Evolutionary conservation across 179 eudicot genomes (phyloP).

Genomic region (Beta lomatogona): DNA sequence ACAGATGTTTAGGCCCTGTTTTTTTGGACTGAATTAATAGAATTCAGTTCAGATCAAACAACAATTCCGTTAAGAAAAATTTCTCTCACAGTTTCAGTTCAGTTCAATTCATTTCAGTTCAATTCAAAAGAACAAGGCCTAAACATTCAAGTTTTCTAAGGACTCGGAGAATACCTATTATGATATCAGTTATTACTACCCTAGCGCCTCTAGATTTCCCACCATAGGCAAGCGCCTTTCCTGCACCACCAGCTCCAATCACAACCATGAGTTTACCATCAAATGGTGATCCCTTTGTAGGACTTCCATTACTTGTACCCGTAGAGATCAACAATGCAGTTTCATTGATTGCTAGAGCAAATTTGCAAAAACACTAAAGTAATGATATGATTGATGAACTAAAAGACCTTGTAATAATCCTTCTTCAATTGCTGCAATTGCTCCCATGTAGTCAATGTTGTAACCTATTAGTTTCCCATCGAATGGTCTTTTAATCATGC

Average conservation of each 20-base stretch:
- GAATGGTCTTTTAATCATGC: slow-evolving; percentile 56
- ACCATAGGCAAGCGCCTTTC: slow-evolving; percentile 84
- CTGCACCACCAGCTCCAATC: slow-evolving; percentile 89
- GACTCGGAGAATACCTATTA: too few species aligned
- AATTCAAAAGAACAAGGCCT: too few species aligned
- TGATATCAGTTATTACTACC: slow-evolving; percentile 39
- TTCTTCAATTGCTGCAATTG: slow-evolving; percentile 81
- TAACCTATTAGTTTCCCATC: slow-evolving; percentile 84
- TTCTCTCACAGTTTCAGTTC: too few species aligned
- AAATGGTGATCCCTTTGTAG: slow-evolving; percentile 51
- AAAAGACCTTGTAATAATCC: slow-evolving; percentile 64
- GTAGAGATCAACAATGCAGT: not conserved
- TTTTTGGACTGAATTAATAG: too few species aligned
- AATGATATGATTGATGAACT: not conserved
- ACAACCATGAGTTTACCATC: slow-evolving; percentile 71
- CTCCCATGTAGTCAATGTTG: slow-evolving; percentile 89
- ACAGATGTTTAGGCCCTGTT: too few species aligned
- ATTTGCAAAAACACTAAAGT: too few species aligned
- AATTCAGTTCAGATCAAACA: too few species aligned
- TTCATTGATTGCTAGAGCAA: not conserved
- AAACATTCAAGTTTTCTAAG: too few species aligned
- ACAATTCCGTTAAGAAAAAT: too few species aligned
- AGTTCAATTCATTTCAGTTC: too few species aligned
- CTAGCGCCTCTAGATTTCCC: slow-evolving; percentile 77
- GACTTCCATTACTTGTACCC: slow-evolving; percentile 28